These are phyloP conservation scores for Boletellus ananas DNA, from an alignment of 768 basidiomycete species.

Conservation along the genomic window DNA sequence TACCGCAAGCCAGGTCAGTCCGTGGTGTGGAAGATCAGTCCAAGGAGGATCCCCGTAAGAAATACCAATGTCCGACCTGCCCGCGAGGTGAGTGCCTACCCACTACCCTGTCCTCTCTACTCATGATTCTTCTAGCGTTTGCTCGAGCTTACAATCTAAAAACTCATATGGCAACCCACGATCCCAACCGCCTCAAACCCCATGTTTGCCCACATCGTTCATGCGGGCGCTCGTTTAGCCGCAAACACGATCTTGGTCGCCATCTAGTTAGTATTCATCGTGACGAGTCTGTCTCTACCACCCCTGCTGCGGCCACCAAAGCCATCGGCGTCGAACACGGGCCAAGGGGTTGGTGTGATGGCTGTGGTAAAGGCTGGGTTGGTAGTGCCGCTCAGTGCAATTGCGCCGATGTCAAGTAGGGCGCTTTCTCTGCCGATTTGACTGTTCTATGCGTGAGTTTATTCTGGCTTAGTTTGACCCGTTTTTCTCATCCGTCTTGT, in stretches of 20 bases:
- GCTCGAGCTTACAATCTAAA: conserved; percentile 93
- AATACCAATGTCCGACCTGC: conserved; percentile 73
- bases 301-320: conserved; percentile 37
- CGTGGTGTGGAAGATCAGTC: conserved; percentile 40
- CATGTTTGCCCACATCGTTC: conserved; percentile 81
- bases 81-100: conserved; percentile 52
- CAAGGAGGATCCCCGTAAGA: conserved; percentile 67
- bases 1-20: conserved; percentile 36
- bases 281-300: conserved; percentile 51
- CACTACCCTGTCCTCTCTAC: neutral
- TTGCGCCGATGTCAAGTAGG: conserved; percentile 65
- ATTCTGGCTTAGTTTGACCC: neutral
- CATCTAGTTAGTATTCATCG: conserved; percentile 86
- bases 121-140: conserved; percentile 54
- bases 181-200: conserved; percentile 87
- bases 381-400: conserved; percentile 53
- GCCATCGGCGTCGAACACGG: conserved; percentile 69
- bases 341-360: conserved; percentile 65
- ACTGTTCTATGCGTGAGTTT: conserved; percentile 29
- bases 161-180: conserved; percentile 93
- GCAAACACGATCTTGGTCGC: conserved; percentile 90
- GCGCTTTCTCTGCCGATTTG: conserved; percentile 3
- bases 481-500: conserved; percentile 17
- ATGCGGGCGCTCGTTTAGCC: conserved; percentile 88
- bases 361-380: conserved; percentile 67